These are phyloP conservation scores for Naganishia sp. DNA, from an alignment of 1,284 basidiomycete species.

Conservation along the genomic window DNA sequence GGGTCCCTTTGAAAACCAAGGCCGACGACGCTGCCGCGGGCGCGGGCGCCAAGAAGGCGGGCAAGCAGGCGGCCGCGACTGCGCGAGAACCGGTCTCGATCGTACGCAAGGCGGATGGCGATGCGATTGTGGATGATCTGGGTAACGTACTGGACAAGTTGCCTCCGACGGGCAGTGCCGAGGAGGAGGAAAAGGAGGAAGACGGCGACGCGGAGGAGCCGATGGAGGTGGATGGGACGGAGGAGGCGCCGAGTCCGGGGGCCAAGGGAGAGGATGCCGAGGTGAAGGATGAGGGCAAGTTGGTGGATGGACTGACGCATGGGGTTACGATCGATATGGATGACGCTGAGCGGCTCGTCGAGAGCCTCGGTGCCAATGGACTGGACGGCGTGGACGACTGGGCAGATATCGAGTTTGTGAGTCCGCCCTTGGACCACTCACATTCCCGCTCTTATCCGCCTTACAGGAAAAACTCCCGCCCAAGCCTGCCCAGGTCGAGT, in stretches of 20 bases:
- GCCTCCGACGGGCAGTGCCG: slow-evolving; percentile 23
- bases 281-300: slow-evolving; percentile 56
- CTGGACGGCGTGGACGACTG: slow-evolving; percentile 29
- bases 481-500: slow-evolving; percentile 75
- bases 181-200: slow-evolving; percentile 57
- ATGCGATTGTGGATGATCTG: slow-evolving; percentile 44
- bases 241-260: slow-evolving; percentile 54
- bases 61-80: slow-evolving; percentile 38
- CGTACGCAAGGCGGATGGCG: slow-evolving; percentile 42
- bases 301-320: slow-evolving; percentile 74
- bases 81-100: slow-evolving; percentile 45
- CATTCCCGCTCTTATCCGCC: neutral
- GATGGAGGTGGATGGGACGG: slow-evolving; percentile 6
- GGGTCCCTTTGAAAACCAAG: slow-evolving; percentile 10
- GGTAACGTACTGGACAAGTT: slow-evolving; percentile 39
- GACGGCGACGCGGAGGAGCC: slow-evolving; percentile 41
- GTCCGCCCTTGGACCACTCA: neutral
- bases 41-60: slow-evolving; percentile 32
- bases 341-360: slow-evolving; percentile 19
- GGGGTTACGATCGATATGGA: slow-evolving; percentile 73
- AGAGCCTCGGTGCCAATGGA: slow-evolving; percentile 9
- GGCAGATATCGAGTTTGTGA: slow-evolving; percentile 31
- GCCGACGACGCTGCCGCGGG: slow-evolving; percentile 32
- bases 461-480: slow-evolving; percentile 49
- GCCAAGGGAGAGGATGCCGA: slow-evolving; percentile 57